Evolutionary conservation across 495 filamentous ascomycete genomes (phyloP).

Genomic region (Penicillium turbatum): DNA sequence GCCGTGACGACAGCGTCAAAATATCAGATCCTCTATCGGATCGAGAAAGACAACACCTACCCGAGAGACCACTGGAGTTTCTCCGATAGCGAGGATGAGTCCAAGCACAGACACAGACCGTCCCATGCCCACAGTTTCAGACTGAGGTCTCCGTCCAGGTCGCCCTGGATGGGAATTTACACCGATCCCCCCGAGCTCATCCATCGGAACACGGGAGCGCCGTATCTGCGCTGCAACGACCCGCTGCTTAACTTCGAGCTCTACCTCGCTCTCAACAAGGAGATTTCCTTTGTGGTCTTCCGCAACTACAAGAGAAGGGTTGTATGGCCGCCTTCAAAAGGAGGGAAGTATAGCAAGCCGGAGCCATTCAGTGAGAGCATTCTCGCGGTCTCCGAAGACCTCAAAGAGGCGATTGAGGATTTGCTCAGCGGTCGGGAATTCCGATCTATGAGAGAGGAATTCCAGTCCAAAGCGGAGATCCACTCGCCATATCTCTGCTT

Average conservation of each 20-base stretch:
- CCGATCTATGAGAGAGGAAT: not conserved
- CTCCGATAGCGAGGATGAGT: not conserved
- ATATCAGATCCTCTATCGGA: constrained; percentile 11
- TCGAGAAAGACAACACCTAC: not conserved
- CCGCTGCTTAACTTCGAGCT: constrained; percentile 22
- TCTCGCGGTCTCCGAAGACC: constrained; percentile 6
- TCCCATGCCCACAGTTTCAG: not conserved
- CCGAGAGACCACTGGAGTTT: not conserved
- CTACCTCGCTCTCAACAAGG: constrained; percentile 25
- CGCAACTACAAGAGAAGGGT: constrained; percentile 9
- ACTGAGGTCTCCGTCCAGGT: not conserved
- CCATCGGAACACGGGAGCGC: not conserved
- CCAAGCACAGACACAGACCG: not conserved
- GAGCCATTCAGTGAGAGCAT: constrained; percentile 10
- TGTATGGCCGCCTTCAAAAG: not conserved
- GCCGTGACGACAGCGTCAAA: not conserved
- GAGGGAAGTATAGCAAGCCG: constrained; percentile 1
- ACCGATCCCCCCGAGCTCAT: constrained; percentile 7
- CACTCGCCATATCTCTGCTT: constrained; percentile 1
- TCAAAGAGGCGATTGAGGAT: constrained; percentile 1
- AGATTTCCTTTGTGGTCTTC: constrained; percentile 24
- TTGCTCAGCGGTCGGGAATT: not conserved
- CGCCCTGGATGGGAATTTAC: constrained; percentile 7
- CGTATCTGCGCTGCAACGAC: constrained; percentile 10
- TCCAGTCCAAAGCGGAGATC: not conserved